Conservation (phyloP, 2,329 filamentous ascomycete genomes). For the Cadophora malorum region DNA sequence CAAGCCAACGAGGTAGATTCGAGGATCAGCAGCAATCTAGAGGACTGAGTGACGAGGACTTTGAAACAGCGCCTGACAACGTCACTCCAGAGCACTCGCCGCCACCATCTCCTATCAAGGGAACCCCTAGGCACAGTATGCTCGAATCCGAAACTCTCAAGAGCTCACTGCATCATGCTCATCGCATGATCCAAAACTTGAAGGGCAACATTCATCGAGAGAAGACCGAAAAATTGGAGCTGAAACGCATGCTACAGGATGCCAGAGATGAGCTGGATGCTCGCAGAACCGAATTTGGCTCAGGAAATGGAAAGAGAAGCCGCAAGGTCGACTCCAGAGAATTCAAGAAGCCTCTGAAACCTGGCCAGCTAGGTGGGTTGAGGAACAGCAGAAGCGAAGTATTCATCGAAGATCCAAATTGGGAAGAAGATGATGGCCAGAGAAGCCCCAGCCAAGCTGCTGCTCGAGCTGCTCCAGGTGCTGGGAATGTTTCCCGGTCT, state of each 20-base stretch:
- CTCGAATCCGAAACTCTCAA: constrained; percentile 96
- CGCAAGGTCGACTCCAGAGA: constrained; percentile 69
- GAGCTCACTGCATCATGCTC: constrained; percentile 91
- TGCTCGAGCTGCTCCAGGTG: constrained; percentile 44
- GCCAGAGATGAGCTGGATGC: constrained; percentile 88
- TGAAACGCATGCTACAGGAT: constrained; percentile 94
- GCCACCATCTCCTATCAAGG: constrained; percentile 87
- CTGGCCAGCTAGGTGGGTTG: constrained; percentile 76
- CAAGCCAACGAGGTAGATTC: constrained; percentile 71
- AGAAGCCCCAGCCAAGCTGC: constrained; percentile 62
- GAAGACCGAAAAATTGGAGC: constrained; percentile 97
- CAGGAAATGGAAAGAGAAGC: constrained; percentile 62
- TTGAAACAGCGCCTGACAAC: constrained; percentile 70
- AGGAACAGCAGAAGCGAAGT: constrained; percentile 80
- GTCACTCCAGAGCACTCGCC: constrained; percentile 88
- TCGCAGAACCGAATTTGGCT: constrained; percentile 57
- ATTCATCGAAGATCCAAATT: constrained; percentile 79
- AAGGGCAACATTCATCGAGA: constrained; percentile 95
- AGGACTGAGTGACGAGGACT: constrained; percentile 65
- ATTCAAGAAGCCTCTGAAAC: constrained; percentile 79
- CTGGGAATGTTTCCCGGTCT: constrained; percentile 33
- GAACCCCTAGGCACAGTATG: constrained; percentile 86
- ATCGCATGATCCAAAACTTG: constrained; percentile 94
- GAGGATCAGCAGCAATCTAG: constrained; percentile 68
- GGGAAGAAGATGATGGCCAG: constrained; percentile 77